phyloP scores from a whole-genome alignment of 192 early-diverging fungal species.

The Funneliformis geosporum region DNA sequence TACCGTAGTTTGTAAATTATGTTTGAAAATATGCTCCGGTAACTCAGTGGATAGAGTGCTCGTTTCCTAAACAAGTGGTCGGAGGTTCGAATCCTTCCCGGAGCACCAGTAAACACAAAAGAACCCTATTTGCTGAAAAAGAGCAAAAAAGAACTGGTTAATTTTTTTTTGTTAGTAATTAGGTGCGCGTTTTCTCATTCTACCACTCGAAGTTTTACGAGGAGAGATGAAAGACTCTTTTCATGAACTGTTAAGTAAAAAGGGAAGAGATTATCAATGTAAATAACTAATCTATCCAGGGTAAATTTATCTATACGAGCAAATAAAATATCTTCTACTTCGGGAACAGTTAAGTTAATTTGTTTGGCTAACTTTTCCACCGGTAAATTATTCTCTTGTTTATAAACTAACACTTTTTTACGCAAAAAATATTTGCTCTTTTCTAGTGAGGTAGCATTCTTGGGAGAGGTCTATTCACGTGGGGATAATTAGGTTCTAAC shows the following conservation, averaged over 20 bases:
- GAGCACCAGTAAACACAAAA: too few relatives aligned
- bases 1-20: too few relatives aligned
- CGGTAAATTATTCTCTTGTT: conserved; percentile 3
- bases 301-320: not conserved
- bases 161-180: too few relatives aligned
- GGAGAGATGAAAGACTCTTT: not conserved
- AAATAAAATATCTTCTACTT: conserved; percentile 14
- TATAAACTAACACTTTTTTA: conserved; percentile 11
- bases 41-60: conserved; percentile 21
- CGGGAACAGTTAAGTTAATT: not conserved
- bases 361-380: not conserved
- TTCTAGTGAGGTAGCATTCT: not conserved
- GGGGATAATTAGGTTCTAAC: conserved; percentile 9
- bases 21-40: conserved; percentile 3
- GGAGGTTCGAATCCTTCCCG: conserved; percentile 30
- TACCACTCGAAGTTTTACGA: not conserved
- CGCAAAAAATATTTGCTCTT: not conserved
- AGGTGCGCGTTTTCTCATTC: not conserved
- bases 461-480: not conserved
- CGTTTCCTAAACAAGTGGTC: conserved; percentile 33
- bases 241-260: not conserved
- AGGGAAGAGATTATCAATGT: not conserved
- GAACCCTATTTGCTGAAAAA: too few relatives aligned
- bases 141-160: too few relatives aligned
- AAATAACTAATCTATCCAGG: not conserved